phyloP scores from a whole-genome alignment of 495 filamentous ascomycete species.

The Extremus antarcticus region DNA sequence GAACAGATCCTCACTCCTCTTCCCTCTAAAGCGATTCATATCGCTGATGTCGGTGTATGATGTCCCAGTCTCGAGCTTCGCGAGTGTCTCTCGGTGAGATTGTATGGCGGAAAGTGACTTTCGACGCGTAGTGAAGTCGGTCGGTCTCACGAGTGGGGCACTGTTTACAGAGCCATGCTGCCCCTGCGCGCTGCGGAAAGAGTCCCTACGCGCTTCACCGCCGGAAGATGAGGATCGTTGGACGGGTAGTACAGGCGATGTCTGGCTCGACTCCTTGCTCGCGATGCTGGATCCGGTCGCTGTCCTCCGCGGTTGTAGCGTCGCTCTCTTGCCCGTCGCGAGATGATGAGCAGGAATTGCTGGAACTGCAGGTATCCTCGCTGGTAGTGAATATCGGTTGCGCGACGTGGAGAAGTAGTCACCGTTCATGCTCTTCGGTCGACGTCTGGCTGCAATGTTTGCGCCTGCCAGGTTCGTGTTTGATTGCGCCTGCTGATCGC shows the following conservation, averaged over 20 bases:
- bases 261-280: not conserved
- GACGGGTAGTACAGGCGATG: not conserved
- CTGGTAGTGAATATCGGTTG: not conserved
- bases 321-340: not conserved
- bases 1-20: constrained; percentile 13
- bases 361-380: not conserved
- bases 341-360: not conserved
- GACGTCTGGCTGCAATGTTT: not conserved
- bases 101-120: not conserved
- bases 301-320: not conserved
- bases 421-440: not conserved
- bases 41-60: not conserved
- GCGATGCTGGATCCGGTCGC: not conserved
- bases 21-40: not conserved
- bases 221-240: not conserved
- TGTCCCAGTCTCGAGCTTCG: not conserved
- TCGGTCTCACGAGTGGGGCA: not conserved
- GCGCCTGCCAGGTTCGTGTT: not conserved
- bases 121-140: not conserved
- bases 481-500: not conserved
- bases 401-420: not conserved
- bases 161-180: not conserved
- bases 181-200: not conserved
- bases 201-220: not conserved
- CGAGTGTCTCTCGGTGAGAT: not conserved